phyloP scores from a whole-genome alignment of 345 rosid genomes.

The Eutrema yunnanense region DNA sequence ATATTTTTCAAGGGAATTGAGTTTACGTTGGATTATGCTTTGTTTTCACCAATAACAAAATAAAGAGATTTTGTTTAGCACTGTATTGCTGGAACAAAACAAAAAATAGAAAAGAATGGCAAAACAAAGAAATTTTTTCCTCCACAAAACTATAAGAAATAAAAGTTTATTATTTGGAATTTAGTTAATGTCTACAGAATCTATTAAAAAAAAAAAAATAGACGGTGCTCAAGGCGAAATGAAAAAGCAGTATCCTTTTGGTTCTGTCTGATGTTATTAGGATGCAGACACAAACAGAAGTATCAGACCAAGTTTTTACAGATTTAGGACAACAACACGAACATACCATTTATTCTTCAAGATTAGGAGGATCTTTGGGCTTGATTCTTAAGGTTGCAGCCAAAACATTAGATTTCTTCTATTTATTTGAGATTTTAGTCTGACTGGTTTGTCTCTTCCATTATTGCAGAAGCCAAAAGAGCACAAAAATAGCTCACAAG shows the following conservation, averaged over 20 bases:
- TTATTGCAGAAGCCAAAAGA: too few relatives aligned
- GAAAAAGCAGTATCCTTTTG: background rate
- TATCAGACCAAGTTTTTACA: background rate
- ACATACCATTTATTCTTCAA: background rate
- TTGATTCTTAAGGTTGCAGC: too few relatives aligned
- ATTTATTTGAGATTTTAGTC: background rate
- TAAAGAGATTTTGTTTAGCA: too few relatives aligned
- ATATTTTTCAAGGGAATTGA: background rate
- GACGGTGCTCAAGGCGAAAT: background rate
- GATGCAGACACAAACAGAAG: background rate
- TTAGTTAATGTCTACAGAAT: background rate
- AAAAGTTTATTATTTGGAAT: background rate
- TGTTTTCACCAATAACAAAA: background rate
- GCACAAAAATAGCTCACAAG: too few relatives aligned
- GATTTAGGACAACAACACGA: background rate
- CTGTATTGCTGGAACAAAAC: too few relatives aligned
- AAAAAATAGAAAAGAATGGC: background rate
- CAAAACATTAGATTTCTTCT: background rate
- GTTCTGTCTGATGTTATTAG: background rate
- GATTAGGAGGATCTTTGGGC: background rate
- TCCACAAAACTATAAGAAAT: background rate
- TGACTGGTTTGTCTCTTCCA: too few relatives aligned
- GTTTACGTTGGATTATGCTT: background rate
- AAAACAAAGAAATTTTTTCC: background rate
- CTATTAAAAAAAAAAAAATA: background rate